Conservation (phyloP, 163 green algal genomes). For the Chlorella variabilis region DNA sequence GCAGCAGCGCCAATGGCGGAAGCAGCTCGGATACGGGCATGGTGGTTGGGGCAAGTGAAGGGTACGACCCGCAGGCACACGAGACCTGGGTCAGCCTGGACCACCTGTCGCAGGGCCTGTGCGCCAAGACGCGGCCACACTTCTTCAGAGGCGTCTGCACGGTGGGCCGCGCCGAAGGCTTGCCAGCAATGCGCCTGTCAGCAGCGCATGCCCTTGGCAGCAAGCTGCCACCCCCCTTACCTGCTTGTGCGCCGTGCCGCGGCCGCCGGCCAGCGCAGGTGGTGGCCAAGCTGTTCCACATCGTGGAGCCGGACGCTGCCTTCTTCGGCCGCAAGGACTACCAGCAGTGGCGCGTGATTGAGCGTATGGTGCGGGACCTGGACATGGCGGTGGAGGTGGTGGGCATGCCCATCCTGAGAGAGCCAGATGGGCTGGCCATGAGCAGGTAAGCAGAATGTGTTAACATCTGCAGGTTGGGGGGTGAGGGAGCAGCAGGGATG, state of each 20-base stretch:
- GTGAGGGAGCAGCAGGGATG: too few species aligned
- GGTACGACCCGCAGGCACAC: slow-evolving; percentile 44
- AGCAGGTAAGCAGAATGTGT: slow-evolving; percentile 78
- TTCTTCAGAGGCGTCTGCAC: slow-evolving; percentile 98
- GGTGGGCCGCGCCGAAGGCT: slow-evolving; percentile 58
- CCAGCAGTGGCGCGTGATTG: slow-evolving; percentile 95
- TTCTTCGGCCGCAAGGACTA: slow-evolving; percentile 99
- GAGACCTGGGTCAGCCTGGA: slow-evolving; percentile 68
- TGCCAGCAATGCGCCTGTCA: not conserved
- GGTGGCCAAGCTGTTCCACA: slow-evolving; percentile 98
- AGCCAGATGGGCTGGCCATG: slow-evolving; percentile 89
- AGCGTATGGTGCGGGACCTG: slow-evolving; percentile 67
- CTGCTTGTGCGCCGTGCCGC: too few species aligned
- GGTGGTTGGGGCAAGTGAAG: slow-evolving; percentile 48
- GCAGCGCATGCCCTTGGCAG: too few species aligned
- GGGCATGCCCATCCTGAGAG: slow-evolving; percentile 78
- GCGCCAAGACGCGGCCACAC: slow-evolving; percentile 83
- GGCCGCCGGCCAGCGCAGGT: too few species aligned
- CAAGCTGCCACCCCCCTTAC: too few species aligned
- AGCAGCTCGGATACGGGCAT: slow-evolving; percentile 36
- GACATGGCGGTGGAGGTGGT: slow-evolving; percentile 85
- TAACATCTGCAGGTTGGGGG: too few species aligned
- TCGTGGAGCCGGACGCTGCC: slow-evolving; percentile 93
- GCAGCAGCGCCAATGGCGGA: not conserved
- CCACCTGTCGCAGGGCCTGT: slow-evolving; percentile 82